Evolutionary conservation across 1,284 basidiomycete genomes (phyloP), one percentile per base, ranked within the genome.

Genomic region (Rugosomyces carneus): DNA sequence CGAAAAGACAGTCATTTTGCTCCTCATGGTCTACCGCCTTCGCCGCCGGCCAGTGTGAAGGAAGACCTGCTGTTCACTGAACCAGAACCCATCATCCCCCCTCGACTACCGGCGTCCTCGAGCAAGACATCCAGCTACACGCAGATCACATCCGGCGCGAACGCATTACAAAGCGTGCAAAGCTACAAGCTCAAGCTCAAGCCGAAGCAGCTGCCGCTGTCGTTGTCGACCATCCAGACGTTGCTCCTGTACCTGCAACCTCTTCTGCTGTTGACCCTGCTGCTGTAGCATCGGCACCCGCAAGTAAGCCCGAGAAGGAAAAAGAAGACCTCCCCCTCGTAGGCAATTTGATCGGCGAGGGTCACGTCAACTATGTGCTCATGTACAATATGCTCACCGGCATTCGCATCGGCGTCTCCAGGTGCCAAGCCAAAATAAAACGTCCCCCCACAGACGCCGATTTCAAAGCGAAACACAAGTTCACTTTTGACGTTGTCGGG

Each of bases 301-400:
- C 77, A 37, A 76, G 72, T 24, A 18, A 62, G 58, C 60, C 37
- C 40, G 58, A 58, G 13, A 62, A 62, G 45, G 56, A 51, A 32
- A 59, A 62, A 15, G 72, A 75, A 13, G 71, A 78, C 39, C 69
- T 71, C 44, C 87, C 88, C 9, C 69, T 96, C 9, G 90, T 98
- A 0, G 95, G 95, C 7, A 98, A 98, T 63, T 67, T 98, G 55
- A 97, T 99, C 53, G 91, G 91, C 31, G 94, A 98, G 63, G 95
- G 85, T 56, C 95, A 99, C 67, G 93, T 87, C 65, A 99, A 99
- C 71, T 99, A 98, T 59, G 91, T 98, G 50, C 72, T 99, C 60
- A 98, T 98, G 95, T 99, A 98, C 73, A 98, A 99, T 72, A 99
- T 99, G 95, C 76, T 99, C 58, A 99, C 95, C 2, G 95, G 95